Evolutionary conservation across 805 yeast genomes (phyloP), one percentile per base, ranked within the genome.

Genomic region (Starmera quercuum): DNA sequence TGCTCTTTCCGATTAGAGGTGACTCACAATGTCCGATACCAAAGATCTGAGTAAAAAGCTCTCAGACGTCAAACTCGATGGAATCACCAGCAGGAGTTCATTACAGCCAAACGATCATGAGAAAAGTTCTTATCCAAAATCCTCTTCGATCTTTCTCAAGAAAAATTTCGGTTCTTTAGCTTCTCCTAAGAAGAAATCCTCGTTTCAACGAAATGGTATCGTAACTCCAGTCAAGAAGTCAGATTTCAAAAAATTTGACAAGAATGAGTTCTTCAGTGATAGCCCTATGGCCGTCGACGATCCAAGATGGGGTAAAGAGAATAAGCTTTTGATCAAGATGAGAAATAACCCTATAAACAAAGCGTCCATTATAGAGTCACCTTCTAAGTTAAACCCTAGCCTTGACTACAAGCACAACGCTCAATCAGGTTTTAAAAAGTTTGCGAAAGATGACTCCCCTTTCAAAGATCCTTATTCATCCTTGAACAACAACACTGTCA

Each of bases 381-480:
- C 12, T 31, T 40, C 7, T 27, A 36, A 14, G 21, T 30, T 37
- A 26, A n/a, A n/a, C n/a, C n/a, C n/a, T n/a, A n/a, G n/a, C n/a
- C n/a, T n/a, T n/a, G n/a, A n/a, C n/a, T n/a, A n/a, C n/a, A n/a
- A n/a, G n/a, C n/a, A n/a, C n/a, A n/a, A n/a, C n/a, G n/a, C n/a
- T 20, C 30, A 38, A 15, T 19, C 44, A 5, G 46, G 44, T 1
- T 47, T 47, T 22, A 33, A 32, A 20, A 39, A 44, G 26, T 47
- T 32, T 29, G 40, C 51, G 5, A 38, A 33, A 15, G 15, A 30
- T 6, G 47, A 40, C 9, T 45, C 50, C 1, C 50, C 52, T 5
- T 47, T 47, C 36, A 38, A 38, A 20, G 51, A 46, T 32, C 51
- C 49, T 2, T 45, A 47, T 30, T 45, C 50, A 4, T 13, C 33